These are phyloP conservation scores for California macrophylla DNA, from an alignment of 441 rosid species.

Conservation along the genomic window DNA sequence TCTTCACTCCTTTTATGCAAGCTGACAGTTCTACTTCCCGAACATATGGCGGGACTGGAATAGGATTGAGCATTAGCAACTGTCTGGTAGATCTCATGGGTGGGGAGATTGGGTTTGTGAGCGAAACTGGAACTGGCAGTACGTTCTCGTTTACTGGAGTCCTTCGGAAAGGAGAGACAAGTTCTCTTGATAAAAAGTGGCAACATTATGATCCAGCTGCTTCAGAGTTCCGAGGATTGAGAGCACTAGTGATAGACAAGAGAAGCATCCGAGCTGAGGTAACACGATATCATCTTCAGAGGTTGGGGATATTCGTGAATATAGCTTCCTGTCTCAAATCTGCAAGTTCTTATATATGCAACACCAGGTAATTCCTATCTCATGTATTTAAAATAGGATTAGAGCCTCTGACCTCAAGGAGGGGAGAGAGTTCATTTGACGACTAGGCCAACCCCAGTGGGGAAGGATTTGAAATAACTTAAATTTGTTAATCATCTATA, in stretches of 20 bases:
- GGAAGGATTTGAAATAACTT: no score
- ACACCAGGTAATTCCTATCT: slow-evolving; percentile 32
- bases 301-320: slow-evolving; percentile 55
- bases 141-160: slow-evolving; percentile 75
- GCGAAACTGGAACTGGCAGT: slow-evolving; percentile 66
- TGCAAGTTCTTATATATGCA: slow-evolving; percentile 35
- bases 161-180: slow-evolving; percentile 44
- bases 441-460: no score
- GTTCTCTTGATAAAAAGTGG: slow-evolving; percentile 36
- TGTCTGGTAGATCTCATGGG: slow-evolving; percentile 86
- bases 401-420: no score
- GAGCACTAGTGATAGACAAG: slow-evolving; percentile 67
- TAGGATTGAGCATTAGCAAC: slow-evolving; percentile 87
- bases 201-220: slow-evolving; percentile 38
- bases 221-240: slow-evolving; percentile 48
- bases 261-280: slow-evolving; percentile 72
- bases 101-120: slow-evolving; percentile 86
- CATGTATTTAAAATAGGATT: no score
- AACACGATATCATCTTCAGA: slow-evolving; percentile 60
- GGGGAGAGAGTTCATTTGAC: no score
- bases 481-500: background rate
- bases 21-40: slow-evolving; percentile 99
- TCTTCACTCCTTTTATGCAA: slow-evolving; percentile 94
- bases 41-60: slow-evolving; percentile 92
- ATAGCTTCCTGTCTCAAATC: slow-evolving; percentile 34